Conservation (phyloP, 2,329 filamentous ascomycete species). For the Waltergamsia citrina region DNA sequence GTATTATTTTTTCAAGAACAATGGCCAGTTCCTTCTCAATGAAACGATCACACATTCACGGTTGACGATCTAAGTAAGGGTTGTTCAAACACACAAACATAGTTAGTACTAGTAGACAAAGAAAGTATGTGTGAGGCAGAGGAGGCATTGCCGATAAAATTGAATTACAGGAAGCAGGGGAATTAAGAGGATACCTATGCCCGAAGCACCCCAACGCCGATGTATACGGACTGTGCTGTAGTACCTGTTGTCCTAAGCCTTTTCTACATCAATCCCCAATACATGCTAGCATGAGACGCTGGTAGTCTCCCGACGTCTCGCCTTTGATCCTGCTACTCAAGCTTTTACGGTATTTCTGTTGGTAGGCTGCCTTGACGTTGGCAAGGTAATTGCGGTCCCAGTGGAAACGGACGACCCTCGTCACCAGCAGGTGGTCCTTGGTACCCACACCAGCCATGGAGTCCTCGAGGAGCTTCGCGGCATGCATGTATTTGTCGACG, state of each 20-base stretch:
- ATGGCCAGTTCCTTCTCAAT: no score
- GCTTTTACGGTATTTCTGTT: conserved; percentile 58
- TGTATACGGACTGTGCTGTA: no score
- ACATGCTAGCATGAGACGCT: conserved; percentile 65
- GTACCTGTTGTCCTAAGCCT: not conserved
- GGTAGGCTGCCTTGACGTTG: conserved; percentile 71
- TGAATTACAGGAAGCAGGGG: no score
- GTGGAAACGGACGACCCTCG: conserved; percentile 70
- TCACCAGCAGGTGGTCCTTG: conserved; percentile 71
- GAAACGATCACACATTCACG: no score
- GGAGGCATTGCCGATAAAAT: no score
- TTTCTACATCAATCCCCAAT: conserved; percentile 31
- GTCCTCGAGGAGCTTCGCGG: conserved; percentile 74
- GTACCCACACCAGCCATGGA: conserved; percentile 83
- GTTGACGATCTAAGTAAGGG: no score
- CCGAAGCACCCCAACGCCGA: no score
- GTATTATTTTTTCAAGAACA: no score
- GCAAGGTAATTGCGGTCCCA: conserved; percentile 72
- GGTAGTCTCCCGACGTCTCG: conserved; percentile 81
- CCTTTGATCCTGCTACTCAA: conserved; percentile 62
- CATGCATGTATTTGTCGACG: conserved; percentile 72
- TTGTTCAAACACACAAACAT: no score
- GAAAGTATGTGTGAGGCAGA: no score
- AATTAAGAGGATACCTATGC: no score
- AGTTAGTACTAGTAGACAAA: no score